Conservation (phyloP, 495 filamentous ascomycete genomes). For the Cairneyella variabilis region DNA sequence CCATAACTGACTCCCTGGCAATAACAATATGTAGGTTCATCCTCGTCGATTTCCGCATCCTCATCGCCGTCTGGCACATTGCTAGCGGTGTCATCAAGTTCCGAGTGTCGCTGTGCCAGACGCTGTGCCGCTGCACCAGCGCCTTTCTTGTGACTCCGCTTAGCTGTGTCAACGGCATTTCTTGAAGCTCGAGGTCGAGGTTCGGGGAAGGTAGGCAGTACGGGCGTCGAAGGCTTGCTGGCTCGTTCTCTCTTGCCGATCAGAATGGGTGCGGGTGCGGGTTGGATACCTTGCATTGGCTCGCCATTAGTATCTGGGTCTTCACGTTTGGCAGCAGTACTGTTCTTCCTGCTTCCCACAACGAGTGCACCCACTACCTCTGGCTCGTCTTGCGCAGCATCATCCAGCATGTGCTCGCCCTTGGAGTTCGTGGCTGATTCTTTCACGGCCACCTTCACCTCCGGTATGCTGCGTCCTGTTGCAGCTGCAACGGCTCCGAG, state of each 20-base stretch:
- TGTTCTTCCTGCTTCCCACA: slow-evolving; percentile 18
- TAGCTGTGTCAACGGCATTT: slow-evolving; percentile 36
- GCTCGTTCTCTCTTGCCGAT: slow-evolving; percentile 54
- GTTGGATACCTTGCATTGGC: slow-evolving; percentile 12
- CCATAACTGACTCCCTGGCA: slow-evolving; percentile 93
- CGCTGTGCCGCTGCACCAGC: slow-evolving; percentile 37
- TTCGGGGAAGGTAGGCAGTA: slow-evolving; percentile 47
- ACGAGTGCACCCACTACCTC: slow-evolving; percentile 13
- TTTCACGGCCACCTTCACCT: slow-evolving; percentile 35
- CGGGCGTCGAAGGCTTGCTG: slow-evolving; percentile 62
- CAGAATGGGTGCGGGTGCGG: slow-evolving; percentile 16
- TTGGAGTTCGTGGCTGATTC: slow-evolving; percentile 27
- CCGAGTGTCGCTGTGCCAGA: slow-evolving; percentile 35
- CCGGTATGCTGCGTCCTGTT: slow-evolving; percentile 26
- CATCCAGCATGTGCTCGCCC: slow-evolving; percentile 23
- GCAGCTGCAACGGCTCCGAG: slow-evolving; percentile 21
- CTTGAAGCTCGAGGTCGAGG: slow-evolving; percentile 35
- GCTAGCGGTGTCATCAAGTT: slow-evolving; percentile 34
- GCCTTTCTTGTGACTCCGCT: slow-evolving; percentile 70
- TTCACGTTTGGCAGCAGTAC: slow-evolving; percentile 22
- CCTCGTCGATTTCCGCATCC: slow-evolving; percentile 68
- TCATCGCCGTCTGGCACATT: slow-evolving; percentile 48
- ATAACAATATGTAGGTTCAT: slow-evolving; percentile 88
- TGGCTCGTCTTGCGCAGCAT: slow-evolving; percentile 19
- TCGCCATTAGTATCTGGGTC: slow-evolving; percentile 25